Percentiles rank a stretch among this genome's conserved stretches.
Evolutionary conservation across 768 basidiomycete genomes (phyloP).

Genomic region (Dictyophora rubrovolvata): DNA sequence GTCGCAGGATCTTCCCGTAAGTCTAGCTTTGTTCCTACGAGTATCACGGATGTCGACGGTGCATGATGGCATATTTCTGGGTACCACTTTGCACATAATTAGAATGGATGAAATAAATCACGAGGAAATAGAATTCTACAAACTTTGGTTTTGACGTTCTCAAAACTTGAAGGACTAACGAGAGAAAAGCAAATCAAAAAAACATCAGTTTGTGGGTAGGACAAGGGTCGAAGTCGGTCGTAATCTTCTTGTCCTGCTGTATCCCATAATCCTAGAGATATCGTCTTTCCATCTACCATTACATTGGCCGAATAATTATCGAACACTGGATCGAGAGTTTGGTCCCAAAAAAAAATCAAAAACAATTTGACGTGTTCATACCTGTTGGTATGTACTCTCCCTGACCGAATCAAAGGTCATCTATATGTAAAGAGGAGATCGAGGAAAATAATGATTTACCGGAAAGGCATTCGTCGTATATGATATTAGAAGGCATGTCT

Average conservation of each 20-base stretch:
- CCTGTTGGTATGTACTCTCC: conserved; percentile 97
- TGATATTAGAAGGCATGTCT: conserved; percentile 98
- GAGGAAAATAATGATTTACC: conserved; percentile 35
- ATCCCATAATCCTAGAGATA: conserved; percentile 98
- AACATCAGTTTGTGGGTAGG: conserved; percentile 98
- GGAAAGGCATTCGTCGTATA: conserved; percentile 99
- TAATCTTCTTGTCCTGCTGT: conserved; percentile 99
- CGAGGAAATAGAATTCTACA: conserved; percentile 15
- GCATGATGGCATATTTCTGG: conserved; percentile 98
- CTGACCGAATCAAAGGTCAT: conserved; percentile 29
- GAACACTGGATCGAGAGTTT: conserved; percentile 54
- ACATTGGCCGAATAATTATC: conserved; percentile 99
- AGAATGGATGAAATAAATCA: not conserved
- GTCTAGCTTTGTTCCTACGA: conserved; percentile 97
- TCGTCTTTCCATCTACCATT: conserved; percentile 98
- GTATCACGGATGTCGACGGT: conserved; percentile 82
- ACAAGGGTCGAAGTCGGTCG: conserved; percentile 92
- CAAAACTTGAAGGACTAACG: conserved; percentile 95
- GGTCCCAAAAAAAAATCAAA: conserved; percentile 9
- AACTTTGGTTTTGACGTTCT: conserved; percentile 97
- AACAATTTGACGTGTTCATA: conserved; percentile 23
- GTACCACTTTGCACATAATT: conserved; percentile 55
- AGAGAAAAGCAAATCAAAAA: conserved; percentile 99
- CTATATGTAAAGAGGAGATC: conserved; percentile 8
- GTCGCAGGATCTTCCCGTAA: conserved; percentile 91